These are phyloP conservation scores for Celoporthe dispersa DNA, from an alignment of 2,329 filamentous ascomycete genomes.

Conservation along the genomic window DNA sequence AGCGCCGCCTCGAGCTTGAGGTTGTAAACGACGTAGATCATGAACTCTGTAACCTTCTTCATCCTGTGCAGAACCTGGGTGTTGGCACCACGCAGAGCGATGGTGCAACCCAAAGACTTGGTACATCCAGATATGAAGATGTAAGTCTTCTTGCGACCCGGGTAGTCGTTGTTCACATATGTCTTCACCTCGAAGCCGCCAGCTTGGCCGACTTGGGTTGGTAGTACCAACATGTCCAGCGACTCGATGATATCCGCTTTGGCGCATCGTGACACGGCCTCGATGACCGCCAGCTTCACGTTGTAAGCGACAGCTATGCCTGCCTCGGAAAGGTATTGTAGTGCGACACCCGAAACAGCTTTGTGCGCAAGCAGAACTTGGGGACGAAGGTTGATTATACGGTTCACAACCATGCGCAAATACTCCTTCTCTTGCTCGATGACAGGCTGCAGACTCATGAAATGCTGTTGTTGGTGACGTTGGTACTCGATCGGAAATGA, in stretches of 20 bases:
- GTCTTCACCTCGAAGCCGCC: constrained; percentile 94
- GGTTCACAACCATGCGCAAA: constrained; percentile 84
- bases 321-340: constrained; percentile 85
- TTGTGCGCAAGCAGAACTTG: constrained; percentile 90
- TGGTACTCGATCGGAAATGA: constrained; percentile 97
- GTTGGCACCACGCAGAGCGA: constrained; percentile 83
- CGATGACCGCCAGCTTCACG: constrained; percentile 93
- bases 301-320: constrained; percentile 95
- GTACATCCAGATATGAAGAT: constrained; percentile 92
- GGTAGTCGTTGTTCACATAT: constrained; percentile 78
- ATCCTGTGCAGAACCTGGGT: constrained; percentile 73
- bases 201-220: constrained; percentile 78
- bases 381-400: constrained; percentile 84
- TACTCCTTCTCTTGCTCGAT: constrained; percentile 97
- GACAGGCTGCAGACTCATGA: constrained; percentile 97
- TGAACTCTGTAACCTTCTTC: constrained; percentile 95
- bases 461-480: constrained; percentile 83
- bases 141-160: constrained; percentile 86
- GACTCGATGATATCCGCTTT: constrained; percentile 93
- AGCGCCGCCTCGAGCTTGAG: constrained; percentile 93
- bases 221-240: constrained; percentile 85
- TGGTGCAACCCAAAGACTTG: constrained; percentile 90
- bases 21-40: constrained; percentile 99
- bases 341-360: constrained; percentile 86
- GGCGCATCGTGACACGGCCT: constrained; percentile 90